Base-by-base conservation (phyloP, 1,139 yeast species). In the Kluyveromyces sp. region DNA sequence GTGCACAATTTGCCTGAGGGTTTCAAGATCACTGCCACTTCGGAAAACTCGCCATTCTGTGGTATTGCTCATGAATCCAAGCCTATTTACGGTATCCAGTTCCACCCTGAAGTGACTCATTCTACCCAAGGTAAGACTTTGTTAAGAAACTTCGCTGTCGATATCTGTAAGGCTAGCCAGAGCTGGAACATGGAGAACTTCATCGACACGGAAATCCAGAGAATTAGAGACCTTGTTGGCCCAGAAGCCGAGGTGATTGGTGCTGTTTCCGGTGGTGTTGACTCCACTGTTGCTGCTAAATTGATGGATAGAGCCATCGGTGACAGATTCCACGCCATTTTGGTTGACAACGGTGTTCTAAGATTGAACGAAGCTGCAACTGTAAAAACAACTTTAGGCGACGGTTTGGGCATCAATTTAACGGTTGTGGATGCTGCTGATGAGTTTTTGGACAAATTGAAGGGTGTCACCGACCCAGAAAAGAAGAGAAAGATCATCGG, bases 191-290 rank as follows among this genome's bases (percentile, higher is more conserved):
- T 92, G 98, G 87, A 84, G 70, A 94, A 92, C 74, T 92, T 92
- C 68, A 84, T 94, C 60, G 96, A 87, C 60, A 87, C 96, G 50
- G 98, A 94, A 73, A 88, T 92, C 58, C 80, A 86, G 55, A 80
- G 98, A 69, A 94, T 92, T 57, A 78, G 86, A 68, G 74, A 78
- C 49, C 74, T 89, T 57, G 96, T 92, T 54, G 99, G 99, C 47
- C 96, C 96, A 54, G 83, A 89, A 49, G 98, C 96, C 46, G 97
- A 92, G 70, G 99, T 94, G 53, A 92, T 92, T 64, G 99, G 99
- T 70, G 99, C 99, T 45, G 98, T 92, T 57, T 86, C 96, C 49
- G 99, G 99, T 62, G 98, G 99, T 73, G 98, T 94, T 52, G 99
- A 92, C 69, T 92, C 98, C 45, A 92, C 99, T 39, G 98, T 94